Base-by-base conservation (phyloP, 306 rosid genomes). In the cucumber (Cucumis sativus) region DNA sequence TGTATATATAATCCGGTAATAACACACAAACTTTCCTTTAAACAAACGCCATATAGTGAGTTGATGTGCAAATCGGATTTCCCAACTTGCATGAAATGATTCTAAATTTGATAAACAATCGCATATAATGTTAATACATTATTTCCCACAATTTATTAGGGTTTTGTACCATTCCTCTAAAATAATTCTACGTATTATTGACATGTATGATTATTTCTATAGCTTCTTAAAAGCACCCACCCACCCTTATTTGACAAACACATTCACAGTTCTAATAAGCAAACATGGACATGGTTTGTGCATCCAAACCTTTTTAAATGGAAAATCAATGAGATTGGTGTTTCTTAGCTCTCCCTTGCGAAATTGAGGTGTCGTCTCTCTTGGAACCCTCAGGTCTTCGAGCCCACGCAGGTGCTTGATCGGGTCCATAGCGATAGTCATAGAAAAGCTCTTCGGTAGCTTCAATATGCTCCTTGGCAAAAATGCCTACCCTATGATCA, bases 401-500 rank as follows among this genome's bases (percentile, higher is more conserved):
- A 63, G 97, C 98, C 98, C 98, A 95, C 40, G 88, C 86, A 10
- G 96, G 96, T 20, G 96, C 97, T 87, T 91, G 91, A 77, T 92
- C 93, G 13, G 96, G 92, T 58, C 96, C 96, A 66, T 95, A 95
- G 49, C 97, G 87, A 75, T 95, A 95, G 81, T 95, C 98, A 33
- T 92, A 95, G 89, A 95, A 95, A 82, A 95, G 87, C 89, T 95
- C 98, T 84, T 95, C 96, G 74, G 97, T 84, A 45, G 95, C 89
- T 79, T 92, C 97, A 12, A 95, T 95, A 76, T 73, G 93, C 85
- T 95, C 98, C 90, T 90, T 95, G 77, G 98, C 93, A 72, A 95
- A 95, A 72, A 95, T 95, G 81, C 97, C 98, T 30, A 95, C 98
- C 35, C 98, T 87, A 81, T 95, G 97, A 88, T 95, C 98, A 81